Evolutionary conservation across 208 protist species (phyloP), one percentile per base, ranked within the genome.

Genomic region (Leishmania gerbilli): DNA sequence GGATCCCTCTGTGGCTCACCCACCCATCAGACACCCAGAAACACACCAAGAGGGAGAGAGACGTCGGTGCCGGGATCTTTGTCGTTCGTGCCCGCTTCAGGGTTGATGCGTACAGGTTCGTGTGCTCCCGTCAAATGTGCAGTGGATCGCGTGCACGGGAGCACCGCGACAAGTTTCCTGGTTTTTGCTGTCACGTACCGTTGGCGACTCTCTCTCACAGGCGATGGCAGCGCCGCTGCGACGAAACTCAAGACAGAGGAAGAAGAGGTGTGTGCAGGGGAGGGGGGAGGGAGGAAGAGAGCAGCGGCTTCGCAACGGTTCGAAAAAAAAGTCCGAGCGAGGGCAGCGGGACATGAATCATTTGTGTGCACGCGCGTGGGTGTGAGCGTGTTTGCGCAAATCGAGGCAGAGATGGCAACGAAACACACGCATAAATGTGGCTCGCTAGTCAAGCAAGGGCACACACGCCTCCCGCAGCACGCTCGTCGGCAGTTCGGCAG

Each of bases 31-130:
- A 42, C 8, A 76, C 21, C 27, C 71, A 55, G 1, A 56, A 31
- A 75, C 45, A 76, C 71, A 56, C 3, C 42, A 8, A 76, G 47
- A 74, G 21, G 69, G 27, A 56, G 58, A 79, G 49, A 56, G 42
- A 74, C 24, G 8, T 34, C 8, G 17, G 27, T 40, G 37, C 21
- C 5, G n/a, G 37, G 64, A 19, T 64, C 31, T 19, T 45, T 53
- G 15, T 40, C 42, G 19, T 31, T 37, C 1, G 45, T 49, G 27
- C n/a, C 17, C 51, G 51, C 15, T 55, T 74, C 51, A 31, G 13
- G 1, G 42, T 40, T 19, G 8, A 34, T n/a, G 19, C 37, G 24
- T 13, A 21, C 19, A 17, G 34, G 45, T 24, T 40, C 17, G 45
- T 6, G 4, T 3, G 9, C 13, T 37, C 71, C 27, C 47, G 15